These are phyloP conservation scores for Helianthus tuberosus DNA, from an alignment of 129 eudicot genomes.

Conservation along the genomic window DNA sequence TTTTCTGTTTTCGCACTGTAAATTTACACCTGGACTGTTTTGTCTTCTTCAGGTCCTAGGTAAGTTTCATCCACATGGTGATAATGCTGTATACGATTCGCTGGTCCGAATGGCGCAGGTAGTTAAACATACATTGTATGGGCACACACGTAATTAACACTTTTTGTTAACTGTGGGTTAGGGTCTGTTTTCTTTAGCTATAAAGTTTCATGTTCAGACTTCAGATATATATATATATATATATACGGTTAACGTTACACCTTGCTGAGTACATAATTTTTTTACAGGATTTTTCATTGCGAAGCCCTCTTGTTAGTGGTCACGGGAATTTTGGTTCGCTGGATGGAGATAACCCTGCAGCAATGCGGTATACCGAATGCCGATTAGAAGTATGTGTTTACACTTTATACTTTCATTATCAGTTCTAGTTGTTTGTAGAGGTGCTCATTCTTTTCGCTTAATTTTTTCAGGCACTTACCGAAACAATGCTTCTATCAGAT, in stretches of 20 bases:
- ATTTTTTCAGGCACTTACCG: constrained; percentile 79
- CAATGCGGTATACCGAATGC: constrained; percentile 99
- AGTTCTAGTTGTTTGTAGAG: constrained; percentile 12
- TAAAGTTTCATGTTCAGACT: background rate
- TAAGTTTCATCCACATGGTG: constrained; percentile 98
- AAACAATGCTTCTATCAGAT: constrained; percentile 92
- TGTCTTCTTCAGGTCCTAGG: constrained; percentile 71
- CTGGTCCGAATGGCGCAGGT: constrained; percentile 99
- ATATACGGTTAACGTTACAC: background rate
- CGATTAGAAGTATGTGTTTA: constrained; percentile 73
- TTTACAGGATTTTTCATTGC: constrained; percentile 87
- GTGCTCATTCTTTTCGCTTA: constrained; percentile 24
- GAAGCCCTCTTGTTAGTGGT: constrained; percentile 87
- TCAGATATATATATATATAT: no score
- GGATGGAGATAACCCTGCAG: constrained; percentile 98
- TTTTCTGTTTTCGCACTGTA: background rate
- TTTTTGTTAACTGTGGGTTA: constrained; percentile 1
- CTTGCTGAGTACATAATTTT: background rate
- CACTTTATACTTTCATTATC: background rate
- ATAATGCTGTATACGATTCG: constrained; percentile 86
- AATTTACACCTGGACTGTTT: constrained; percentile 11
- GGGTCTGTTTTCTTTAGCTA: background rate
- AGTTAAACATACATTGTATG: constrained; percentile 7
- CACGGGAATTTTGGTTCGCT: constrained; percentile 98
- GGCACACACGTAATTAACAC: constrained; percentile 2